These are phyloP conservation scores for Paramecium octaurelia DNA, from an alignment of 73 alveolate genomes.

Conservation along the genomic window DNA sequence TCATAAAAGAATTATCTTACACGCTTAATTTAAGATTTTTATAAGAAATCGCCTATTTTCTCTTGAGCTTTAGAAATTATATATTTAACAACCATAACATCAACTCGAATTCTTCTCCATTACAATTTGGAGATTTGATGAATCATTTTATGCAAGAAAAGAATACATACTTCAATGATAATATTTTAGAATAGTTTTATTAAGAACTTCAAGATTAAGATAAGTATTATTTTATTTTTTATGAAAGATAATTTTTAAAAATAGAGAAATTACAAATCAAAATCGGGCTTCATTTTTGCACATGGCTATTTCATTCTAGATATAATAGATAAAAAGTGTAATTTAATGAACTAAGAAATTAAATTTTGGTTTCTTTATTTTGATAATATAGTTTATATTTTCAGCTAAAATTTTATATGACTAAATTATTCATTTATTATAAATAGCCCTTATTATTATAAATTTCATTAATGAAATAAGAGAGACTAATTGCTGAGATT, in stretches of 20 bases:
- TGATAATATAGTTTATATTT: too few species aligned
- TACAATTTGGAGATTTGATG: background rate
- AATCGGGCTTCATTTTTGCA: constrained; percentile 20
- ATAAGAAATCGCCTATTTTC: background rate
- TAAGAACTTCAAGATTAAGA: background rate
- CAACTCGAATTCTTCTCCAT: too few species aligned
- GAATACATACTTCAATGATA: background rate
- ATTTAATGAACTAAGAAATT: background rate
- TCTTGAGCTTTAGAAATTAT: background rate
- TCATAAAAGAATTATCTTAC: background rate
- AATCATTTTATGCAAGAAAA: background rate
- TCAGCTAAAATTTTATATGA: too few species aligned
- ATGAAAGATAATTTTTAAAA: background rate
- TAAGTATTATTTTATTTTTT: background rate
- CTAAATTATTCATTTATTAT: too few species aligned
- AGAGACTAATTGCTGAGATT: too few species aligned
- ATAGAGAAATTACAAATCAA: background rate
- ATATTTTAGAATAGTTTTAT: background rate
- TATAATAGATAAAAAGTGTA: background rate
- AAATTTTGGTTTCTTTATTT: too few species aligned
- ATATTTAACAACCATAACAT: background rate
- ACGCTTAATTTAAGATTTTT: background rate
- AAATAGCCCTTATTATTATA: too few species aligned
- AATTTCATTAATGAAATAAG: too few species aligned
- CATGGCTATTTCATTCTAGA: background rate